Conservation (phyloP, 805 yeast genomes). For the Tanozyma kutaoensis region DNA sequence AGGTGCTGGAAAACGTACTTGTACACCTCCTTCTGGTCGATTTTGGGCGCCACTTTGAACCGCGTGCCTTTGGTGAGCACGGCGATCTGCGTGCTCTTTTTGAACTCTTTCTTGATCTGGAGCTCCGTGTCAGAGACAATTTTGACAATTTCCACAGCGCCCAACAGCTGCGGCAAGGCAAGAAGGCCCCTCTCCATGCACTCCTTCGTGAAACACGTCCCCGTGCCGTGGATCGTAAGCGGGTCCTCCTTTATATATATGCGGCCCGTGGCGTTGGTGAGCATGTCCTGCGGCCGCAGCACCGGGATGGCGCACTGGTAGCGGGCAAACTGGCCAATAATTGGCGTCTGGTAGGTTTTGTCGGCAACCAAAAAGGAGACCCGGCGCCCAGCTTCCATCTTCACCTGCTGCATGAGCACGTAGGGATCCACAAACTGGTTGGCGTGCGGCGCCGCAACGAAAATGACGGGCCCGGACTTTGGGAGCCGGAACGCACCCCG, state of each 20-base stretch:
- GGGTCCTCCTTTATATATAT: constrained; percentile 49
- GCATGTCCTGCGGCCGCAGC: constrained; percentile 79
- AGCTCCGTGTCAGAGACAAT: constrained; percentile 65
- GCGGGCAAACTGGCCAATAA: constrained; percentile 68
- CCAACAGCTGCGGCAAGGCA: constrained; percentile 67
- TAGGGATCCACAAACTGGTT: constrained; percentile 81
- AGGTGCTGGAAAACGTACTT: constrained; percentile 76
- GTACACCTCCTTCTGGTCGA: constrained; percentile 79
- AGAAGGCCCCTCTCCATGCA: constrained; percentile 55
- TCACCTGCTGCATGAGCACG: constrained; percentile 71
- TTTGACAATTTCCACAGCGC: constrained; percentile 57
- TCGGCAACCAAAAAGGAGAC: constrained; percentile 81
- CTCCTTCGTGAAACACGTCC: constrained; percentile 52
- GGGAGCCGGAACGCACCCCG: constrained; percentile 74
- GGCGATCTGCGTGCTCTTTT: constrained; percentile 29
- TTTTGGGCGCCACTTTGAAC: constrained; percentile 66
- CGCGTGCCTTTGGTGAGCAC: constrained; percentile 31
- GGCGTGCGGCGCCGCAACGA: constrained; percentile 98
- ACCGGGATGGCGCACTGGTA: constrained; percentile 83
- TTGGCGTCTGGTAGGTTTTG: constrained; percentile 46
- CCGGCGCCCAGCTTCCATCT: constrained; percentile 50
- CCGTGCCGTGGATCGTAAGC: constrained; percentile 44
- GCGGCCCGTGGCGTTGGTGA: constrained; percentile 53
- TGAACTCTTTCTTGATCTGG: constrained; percentile 56
- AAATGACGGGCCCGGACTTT: constrained; percentile 68